These are phyloP conservation scores for Gnomoniopsis sp. DNA, from an alignment of 2,329 filamentous ascomycete genomes.

Conservation along the genomic window DNA sequence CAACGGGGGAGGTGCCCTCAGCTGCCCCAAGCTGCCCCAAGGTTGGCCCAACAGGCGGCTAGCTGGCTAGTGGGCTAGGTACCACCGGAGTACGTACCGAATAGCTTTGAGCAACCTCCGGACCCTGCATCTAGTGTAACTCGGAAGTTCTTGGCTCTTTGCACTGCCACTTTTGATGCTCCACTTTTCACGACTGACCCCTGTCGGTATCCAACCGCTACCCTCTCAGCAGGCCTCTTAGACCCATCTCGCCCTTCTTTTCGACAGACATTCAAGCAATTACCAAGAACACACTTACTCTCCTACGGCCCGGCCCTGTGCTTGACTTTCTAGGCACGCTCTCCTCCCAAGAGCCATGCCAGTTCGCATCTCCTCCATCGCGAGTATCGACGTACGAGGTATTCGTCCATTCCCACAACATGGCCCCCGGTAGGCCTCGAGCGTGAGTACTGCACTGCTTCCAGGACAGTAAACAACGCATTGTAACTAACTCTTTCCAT, in stretches of 20 bases:
- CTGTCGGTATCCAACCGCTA: background rate
- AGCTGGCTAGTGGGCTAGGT: too few species aligned
- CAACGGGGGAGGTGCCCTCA: too few species aligned
- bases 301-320: background rate
- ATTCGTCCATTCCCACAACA: slow-evolving; percentile 1
- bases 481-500: slow-evolving; percentile 18
- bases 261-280: background rate
- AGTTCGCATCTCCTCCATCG: background rate
- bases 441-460: slow-evolving; percentile 31
- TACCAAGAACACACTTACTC: slow-evolving; percentile 1
- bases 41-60: too few species aligned
- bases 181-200: background rate
- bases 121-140: background rate
- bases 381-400: slow-evolving; percentile 2
- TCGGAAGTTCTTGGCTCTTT: background rate
- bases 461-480: slow-evolving; percentile 22
- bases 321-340: slow-evolving; percentile 1
- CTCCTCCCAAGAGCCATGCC: slow-evolving; percentile 11
- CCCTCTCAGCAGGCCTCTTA: background rate
- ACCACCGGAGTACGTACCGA: background rate
- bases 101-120: background rate
- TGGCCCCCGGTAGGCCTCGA: slow-evolving; percentile 30
- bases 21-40: too few species aligned
- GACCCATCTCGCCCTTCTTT: background rate
- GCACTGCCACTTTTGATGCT: background rate